phyloP scores from a whole-genome alignment of 306 rosid species.

The Coriaria nepalensis region DNA sequence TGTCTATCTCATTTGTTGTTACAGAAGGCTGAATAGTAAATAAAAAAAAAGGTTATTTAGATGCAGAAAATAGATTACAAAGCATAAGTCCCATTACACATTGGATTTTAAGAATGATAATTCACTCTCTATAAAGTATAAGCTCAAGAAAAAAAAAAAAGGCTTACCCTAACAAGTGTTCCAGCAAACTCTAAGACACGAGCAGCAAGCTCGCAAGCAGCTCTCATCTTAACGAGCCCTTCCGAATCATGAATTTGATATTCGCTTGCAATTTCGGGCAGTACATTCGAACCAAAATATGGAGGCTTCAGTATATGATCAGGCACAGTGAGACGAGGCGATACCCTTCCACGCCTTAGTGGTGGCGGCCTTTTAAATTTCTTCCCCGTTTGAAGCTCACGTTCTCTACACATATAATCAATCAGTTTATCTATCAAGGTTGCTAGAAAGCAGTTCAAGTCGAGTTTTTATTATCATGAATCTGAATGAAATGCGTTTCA shows the following conservation, averaged over 20 bases:
- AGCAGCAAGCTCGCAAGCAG: constrained; percentile 90
- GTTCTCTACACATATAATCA: constrained; percentile 37
- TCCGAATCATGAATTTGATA: constrained; percentile 65
- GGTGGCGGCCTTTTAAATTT: constrained; percentile 42
- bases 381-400: constrained; percentile 31
- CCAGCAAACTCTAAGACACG: constrained; percentile 79
- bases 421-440: constrained; percentile 9
- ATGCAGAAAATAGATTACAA: background rate
- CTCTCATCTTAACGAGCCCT: constrained; percentile 65
- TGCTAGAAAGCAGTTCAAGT: background rate
- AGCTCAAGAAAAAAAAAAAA: constrained; percentile 8
- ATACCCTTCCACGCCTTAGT: constrained; percentile 67
- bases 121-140: background rate
- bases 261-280: constrained; percentile 72
- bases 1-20: constrained; percentile 91
- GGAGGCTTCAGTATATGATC: constrained; percentile 79
- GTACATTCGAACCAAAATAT: constrained; percentile 47
- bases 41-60: constrained; percentile 2
- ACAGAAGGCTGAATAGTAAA: constrained; percentile 55
- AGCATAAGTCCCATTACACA: background rate
- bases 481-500: background rate
- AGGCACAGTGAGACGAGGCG: constrained; percentile 69
- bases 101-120: no score
- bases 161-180: constrained; percentile 69
- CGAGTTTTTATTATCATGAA: background rate